Conservation (phyloP, 169 alveolate species). For the Neospora caninum region DNA sequence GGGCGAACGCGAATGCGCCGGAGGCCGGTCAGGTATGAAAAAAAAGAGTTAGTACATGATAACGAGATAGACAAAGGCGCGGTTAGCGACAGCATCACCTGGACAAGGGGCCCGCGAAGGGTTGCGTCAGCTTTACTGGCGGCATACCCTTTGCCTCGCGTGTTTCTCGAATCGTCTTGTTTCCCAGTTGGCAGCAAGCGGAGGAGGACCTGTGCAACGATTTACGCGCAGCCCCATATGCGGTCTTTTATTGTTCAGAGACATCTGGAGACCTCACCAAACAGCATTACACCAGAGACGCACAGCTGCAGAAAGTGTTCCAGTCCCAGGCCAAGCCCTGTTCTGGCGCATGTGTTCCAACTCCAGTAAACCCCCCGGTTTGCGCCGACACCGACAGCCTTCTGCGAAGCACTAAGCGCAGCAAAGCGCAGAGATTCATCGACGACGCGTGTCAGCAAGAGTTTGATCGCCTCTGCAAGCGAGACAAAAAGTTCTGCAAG, state of each 20-base stretch:
- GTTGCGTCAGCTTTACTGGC: background rate
- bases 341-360: background rate
- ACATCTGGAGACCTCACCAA: background rate
- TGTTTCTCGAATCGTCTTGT: too few species aligned
- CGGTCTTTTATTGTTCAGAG: background rate
- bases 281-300: background rate
- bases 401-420: slow-evolving; percentile 15
- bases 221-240: too few species aligned
- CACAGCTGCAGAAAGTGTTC: slow-evolving; percentile 2
- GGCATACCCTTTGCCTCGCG: background rate
- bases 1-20: background rate
- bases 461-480: background rate
- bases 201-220: too few species aligned
- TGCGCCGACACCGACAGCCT: slow-evolving; percentile 11
- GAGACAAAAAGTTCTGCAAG: background rate
- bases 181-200: too few species aligned
- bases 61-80: background rate
- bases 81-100: background rate
- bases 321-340: background rate
- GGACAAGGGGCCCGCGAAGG: background rate
- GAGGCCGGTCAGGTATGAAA: background rate
- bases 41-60: background rate
- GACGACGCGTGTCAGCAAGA: slow-evolving; percentile 13
- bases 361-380: background rate
- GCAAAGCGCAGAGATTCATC: background rate